Base-by-base conservation (phyloP, 2,329 filamentous ascomycete species). In the Esteya vermicola region DNA sequence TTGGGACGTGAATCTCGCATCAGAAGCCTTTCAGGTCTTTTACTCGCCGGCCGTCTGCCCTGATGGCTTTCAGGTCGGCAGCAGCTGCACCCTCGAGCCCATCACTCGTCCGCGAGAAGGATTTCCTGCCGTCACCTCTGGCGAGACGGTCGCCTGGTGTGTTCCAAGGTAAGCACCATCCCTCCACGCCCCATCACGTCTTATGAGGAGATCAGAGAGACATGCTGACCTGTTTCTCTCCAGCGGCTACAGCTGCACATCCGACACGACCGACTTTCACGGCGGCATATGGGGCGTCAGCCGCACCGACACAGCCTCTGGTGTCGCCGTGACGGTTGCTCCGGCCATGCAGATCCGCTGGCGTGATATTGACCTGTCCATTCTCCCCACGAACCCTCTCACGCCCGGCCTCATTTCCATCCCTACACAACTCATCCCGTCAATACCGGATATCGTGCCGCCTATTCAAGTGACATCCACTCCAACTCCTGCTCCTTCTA, bases 21-120 rank as follows among this genome's bases (percentile, higher is more conserved):
- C 48, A 28, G 49, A 52, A 20, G 60, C 59, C 12, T 63, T 63
- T 41, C 48, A 52, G 33, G 58, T 56, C 46, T 58, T 57, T 45
- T 62, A 61, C 46, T 62, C 60, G n/a, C 58, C 60, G 0, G 58
- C 58, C 21, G 55, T 62, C 38, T 62, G 59, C 37, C 59, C 59
- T 1, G 47, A 43, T n/a, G 58, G 58, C 6, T 61, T 62, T 45
- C 45, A 43, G 14, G 55, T 57, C 23, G 59, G 57, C 3, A 44
- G 47, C 4, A 47, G 43, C 33, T 61, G 57, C 41, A 45, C 49
- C 6, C 48, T 49, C 19, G 38, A 22, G 4, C 13, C 41, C n/a
- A 27, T 25, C 25, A 40, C 40, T 3, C 43, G 40, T 6, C 47
- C 48, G 4, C 10, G 28, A 2, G 38, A 48, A 20, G 47, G 43